phyloP scores from a whole-genome alignment of 1,139 yeast genomes.

The Suhomyces bribrorum region DNA sequence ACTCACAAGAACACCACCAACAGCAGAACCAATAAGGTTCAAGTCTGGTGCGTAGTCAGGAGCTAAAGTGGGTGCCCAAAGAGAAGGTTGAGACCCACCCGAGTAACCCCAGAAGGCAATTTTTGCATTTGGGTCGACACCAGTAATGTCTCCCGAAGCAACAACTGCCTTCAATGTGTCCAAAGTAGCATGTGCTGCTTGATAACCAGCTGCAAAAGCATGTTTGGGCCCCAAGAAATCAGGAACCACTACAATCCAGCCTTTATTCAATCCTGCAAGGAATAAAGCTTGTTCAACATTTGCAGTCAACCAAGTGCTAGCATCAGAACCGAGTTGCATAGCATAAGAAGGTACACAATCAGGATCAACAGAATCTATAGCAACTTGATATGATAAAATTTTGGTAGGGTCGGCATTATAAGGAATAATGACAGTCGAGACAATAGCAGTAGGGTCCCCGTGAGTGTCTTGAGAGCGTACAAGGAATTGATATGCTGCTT shows the following conservation, averaged over 20 bases:
- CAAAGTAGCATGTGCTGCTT: conserved; percentile 31
- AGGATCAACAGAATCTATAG: conserved; percentile 31
- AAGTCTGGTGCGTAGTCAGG: conserved; percentile 24
- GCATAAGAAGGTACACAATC: conserved; percentile 39
- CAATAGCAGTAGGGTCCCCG: conserved; percentile 33
- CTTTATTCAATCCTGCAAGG: conserved; percentile 17
- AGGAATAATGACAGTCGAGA: conserved; percentile 35
- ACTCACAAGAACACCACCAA: conserved; percentile 4
- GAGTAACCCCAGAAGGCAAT: conserved; percentile 24
- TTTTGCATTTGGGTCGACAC: conserved; percentile 16
- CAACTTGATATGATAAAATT: conserved; percentile 35
- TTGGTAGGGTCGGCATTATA: conserved; percentile 29
- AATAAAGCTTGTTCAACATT: conserved; percentile 30
- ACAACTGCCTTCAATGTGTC: conserved; percentile 28
- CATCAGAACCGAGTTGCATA: conserved; percentile 22
- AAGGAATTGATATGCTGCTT: conserved; percentile 32
- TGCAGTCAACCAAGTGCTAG: conserved; percentile 15
- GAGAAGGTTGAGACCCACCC: conserved; percentile 23
- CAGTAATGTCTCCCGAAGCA: conserved; percentile 15
- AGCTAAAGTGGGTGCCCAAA: conserved; percentile 24
- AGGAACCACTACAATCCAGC: conserved; percentile 23
- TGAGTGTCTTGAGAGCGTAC: conserved; percentile 34
- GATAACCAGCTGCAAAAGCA: conserved; percentile 31
- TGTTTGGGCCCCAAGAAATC: conserved; percentile 30
- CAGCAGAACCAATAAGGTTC: conserved; percentile 14